Evolutionary conservation across 2,329 filamentous ascomycete species (phyloP), one percentile per base, ranked within the genome.

Genomic region (Eutypella sp.): DNA sequence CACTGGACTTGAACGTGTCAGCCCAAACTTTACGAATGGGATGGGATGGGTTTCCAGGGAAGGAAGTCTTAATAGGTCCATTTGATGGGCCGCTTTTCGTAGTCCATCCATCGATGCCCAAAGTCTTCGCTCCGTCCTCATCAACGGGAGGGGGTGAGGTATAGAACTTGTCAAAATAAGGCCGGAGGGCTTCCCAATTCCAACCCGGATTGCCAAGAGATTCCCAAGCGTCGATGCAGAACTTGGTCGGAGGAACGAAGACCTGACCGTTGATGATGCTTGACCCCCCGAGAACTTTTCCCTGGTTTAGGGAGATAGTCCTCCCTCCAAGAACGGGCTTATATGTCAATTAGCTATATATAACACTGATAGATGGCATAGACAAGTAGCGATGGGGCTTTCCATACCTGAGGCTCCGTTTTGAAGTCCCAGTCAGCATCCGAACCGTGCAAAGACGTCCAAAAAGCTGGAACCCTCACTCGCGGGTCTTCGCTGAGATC

Each of bases 361-460:
- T n/a, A n/a, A n/a, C n/a, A n/a, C n/a, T n/a, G n/a, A n/a, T n/a
- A n/a, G n/a, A n/a, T n/a, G n/a, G n/a, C n/a, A n/a, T n/a, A n/a
- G n/a, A n/a, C n/a, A n/a, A n/a, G n/a, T n/a, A n/a, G n/a, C n/a
- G n/a, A n/a, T n/a, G n/a, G n/a, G n/a, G n/a, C n/a, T n/a, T n/a
- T n/a, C n/a, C 19, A 20, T 42, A 56, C 51, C 47, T 56, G 51
- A 16, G 41, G 19, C 8, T 44, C 27, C 3, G 51, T 37, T 13
- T 39, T 15, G 16, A 52, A 53, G 3, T 23, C 34, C 51, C 49
- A 56, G 20, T 56, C 46, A 6, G 40, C 20, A 10, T 48, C 48
- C 18, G 44, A 38, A 3, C 36, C 45, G 3, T 43, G 19, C 8
- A 54, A 39, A 13, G 41, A 31, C 5, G 36, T 8, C 6, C 20